These are phyloP conservation scores for Schoenoplectus triqueter DNA, from an alignment of 202 grass and related monocot genomes.

Conservation along the genomic window DNA sequence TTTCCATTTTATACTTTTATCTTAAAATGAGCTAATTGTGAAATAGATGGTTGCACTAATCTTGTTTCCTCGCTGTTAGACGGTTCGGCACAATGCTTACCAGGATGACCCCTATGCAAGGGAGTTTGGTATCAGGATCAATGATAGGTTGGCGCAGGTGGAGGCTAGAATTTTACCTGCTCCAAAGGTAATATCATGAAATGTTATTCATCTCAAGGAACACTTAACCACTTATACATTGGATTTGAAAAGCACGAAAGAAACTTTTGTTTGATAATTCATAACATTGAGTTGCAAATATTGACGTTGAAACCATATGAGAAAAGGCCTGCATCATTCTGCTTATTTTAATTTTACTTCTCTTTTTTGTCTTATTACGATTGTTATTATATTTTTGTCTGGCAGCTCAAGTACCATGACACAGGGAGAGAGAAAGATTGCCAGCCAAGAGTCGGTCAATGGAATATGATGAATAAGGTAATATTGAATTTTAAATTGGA, in stretches of 20 bases:
- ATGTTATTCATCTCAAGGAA: constrained; percentile 25
- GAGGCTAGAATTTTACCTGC: constrained; percentile 89
- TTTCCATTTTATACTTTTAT: background rate
- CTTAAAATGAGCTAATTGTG: constrained; percentile 28
- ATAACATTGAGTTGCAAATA: background rate
- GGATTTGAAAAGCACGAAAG: constrained; percentile 7
- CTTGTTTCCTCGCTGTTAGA: constrained; percentile 39
- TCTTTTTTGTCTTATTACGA: constrained; percentile 10
- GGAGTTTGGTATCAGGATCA: constrained; percentile 90
- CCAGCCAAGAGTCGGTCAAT: constrained; percentile 87
- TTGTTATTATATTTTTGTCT: constrained; percentile 24
- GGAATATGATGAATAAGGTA: constrained; percentile 99
- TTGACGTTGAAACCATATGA: background rate
- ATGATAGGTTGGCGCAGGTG: constrained; percentile 65
- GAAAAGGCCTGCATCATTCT: background rate
- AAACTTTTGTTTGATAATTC: background rate
- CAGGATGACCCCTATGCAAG: constrained; percentile 72
- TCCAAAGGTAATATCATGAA: constrained; percentile 58
- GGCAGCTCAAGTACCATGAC: constrained; percentile 87
- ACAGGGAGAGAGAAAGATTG: constrained; percentile 84
- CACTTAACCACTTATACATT: background rate
- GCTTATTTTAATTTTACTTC: background rate
- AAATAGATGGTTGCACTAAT: constrained; percentile 6
- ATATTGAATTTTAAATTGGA: background rate
- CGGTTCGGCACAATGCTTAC: constrained; percentile 80